Evolutionary conservation across 1,284 basidiomycete genomes (phyloP), one percentile per base, ranked within the genome.

Genomic region (Puccinia hordei): DNA sequence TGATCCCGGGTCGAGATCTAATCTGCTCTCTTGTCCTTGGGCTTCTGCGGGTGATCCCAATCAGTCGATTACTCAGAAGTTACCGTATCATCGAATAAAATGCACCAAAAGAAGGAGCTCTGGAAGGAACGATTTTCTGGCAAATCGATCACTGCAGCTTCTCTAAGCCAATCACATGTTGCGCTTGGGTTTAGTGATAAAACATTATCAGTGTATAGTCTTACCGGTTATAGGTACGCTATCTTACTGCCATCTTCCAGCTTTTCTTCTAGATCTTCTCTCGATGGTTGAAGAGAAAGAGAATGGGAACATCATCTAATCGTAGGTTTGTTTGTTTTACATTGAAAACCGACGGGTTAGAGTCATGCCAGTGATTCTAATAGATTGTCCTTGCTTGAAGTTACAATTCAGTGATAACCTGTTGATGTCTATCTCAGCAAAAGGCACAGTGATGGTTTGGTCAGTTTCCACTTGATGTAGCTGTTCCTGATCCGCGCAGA

Each of bases 361-460:
- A 83, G 84, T 92, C 30, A 90, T 95, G 87, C 90, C 92, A 0
- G 90, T 90, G 0, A 83, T 96, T 81, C 88, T 88, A 49, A 88
- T 97, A n/a, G 91, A 92, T 17, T 88, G 90, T 0, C 90, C 91
- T 0, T 90, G 90, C 80, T 88, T 90, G 0, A 89, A 91, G 81
- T 87, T 97, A 73, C 90, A 90, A 38, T 90, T 89, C 2, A 88
- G 83, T 27, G 90, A 90, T 82, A 86, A 89, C 44, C 88, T 89
- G 78, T 87, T 96, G 9, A 86, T 94, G 83, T 88, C 91, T 17
- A 86, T 97, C 44, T 94, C 93, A 0, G 88, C 89, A 0, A 87
- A 88, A 49, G 93, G 92, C 10, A 88, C 89, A 81, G 85, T 94
- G 19, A 89, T 90, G 82, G 91, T 91, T 22, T 92, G 93, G 93